Conservation (phyloP, 2,329 filamentous ascomycete species). For the Orbilia javanica region DNA sequence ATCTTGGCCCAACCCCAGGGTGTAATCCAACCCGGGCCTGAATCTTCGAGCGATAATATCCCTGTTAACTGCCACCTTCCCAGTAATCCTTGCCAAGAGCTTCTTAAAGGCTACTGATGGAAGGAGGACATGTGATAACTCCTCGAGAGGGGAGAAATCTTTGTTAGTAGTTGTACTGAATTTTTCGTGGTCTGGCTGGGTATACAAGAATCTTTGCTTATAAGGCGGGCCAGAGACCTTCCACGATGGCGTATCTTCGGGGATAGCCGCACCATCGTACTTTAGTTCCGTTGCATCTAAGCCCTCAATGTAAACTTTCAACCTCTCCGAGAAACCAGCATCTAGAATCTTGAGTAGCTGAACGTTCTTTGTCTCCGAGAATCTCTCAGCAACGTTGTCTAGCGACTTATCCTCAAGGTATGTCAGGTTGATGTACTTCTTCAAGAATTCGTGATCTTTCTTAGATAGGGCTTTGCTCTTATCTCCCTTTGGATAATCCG, state of each 20-base stretch:
- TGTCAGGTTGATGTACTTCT: conserved; percentile 88
- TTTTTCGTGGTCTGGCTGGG: conserved; percentile 67
- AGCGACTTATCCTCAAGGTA: conserved; percentile 94
- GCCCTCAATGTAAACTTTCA: conserved; percentile 78
- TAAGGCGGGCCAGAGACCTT: conserved; percentile 87
- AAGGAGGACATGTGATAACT: conserved; percentile 83
- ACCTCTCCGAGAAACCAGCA: conserved; percentile 78
- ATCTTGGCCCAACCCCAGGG: conserved; percentile 85
- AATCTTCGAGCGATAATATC: conserved; percentile 89
- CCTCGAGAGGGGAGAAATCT: conserved; percentile 74
- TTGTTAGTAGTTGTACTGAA: conserved; percentile 63
- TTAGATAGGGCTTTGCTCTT: conserved; percentile 77
- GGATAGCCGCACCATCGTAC: conserved; percentile 59
- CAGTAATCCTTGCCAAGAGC: conserved; percentile 88
- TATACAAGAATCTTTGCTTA: conserved; percentile 92
- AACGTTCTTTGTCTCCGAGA: conserved; percentile 85
- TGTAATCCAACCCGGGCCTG: conserved; percentile 88
- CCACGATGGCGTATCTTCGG: conserved; percentile 71
- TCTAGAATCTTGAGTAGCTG: conserved; percentile 83
- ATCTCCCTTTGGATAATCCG: conserved; percentile 64
- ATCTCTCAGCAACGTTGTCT: conserved; percentile 82
- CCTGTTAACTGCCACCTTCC: conserved; percentile 77
- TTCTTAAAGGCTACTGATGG: conserved; percentile 88
- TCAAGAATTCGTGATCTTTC: conserved; percentile 85
- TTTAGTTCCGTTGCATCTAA: conserved; percentile 70